Conservation (phyloP, 164 flowering plant genomes). For the Kingdonia uniflora region DNA sequence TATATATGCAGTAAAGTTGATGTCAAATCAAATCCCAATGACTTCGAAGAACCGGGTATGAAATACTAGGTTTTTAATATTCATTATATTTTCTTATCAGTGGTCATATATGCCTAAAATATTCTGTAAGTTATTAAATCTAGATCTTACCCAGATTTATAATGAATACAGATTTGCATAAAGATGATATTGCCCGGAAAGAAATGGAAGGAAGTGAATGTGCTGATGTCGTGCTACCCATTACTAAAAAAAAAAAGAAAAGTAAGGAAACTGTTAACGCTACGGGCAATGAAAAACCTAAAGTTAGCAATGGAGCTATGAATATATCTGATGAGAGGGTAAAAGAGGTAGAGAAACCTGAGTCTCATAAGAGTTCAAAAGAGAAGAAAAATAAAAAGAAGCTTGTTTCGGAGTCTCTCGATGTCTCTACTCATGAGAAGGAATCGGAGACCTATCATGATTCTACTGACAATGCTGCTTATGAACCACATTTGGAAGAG, state of each 20-base stretch:
- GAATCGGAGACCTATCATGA: background rate
- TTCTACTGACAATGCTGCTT: background rate
- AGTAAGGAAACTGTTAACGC: no score
- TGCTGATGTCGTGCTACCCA: background rate
- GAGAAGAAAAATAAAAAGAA: no score
- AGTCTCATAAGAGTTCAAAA: no score
- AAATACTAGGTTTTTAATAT: no score
- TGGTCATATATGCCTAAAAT: background rate
- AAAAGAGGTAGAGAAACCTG: no score
- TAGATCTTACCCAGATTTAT: constrained; percentile 8
- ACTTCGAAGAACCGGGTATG: constrained; percentile 13
- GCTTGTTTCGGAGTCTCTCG: background rate
- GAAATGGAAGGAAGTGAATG: background rate
- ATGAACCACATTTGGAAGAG: constrained; percentile 11
- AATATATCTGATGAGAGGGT: no score
- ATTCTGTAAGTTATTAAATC: background rate
- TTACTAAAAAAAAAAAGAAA: no score
- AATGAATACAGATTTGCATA: constrained; percentile 15
- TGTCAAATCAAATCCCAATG: background rate
- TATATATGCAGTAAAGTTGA: constrained; percentile 10
- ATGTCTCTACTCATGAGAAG: background rate
- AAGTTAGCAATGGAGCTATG: background rate
- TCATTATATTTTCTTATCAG: background rate
- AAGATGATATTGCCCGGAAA: constrained; percentile 1
- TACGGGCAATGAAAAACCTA: no score